Conservation (phyloP, 805 yeast genomes). For the Metschnikowia dekortorum region DNA sequence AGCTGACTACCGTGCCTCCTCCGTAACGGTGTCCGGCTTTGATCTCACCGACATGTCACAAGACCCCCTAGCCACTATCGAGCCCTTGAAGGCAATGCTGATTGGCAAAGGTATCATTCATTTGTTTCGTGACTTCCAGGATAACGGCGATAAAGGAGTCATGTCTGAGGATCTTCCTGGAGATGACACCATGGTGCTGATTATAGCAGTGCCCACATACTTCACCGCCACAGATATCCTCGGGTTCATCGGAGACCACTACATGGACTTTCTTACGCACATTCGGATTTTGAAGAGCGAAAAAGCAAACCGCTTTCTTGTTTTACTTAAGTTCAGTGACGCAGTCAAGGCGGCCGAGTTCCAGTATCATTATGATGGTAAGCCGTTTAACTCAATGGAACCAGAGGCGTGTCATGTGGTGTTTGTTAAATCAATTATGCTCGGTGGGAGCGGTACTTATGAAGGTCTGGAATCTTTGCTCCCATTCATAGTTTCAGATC, state of each 20-base stretch:
- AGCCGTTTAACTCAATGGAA: slow-evolving; percentile 78
- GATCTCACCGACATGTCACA: slow-evolving; percentile 9
- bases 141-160: slow-evolving; percentile 3
- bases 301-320: slow-evolving; percentile 67
- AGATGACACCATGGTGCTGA: slow-evolving; percentile 67
- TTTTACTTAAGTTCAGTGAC: slow-evolving; percentile 66
- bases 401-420: slow-evolving; percentile 81
- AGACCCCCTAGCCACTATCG: slow-evolving; percentile 16
- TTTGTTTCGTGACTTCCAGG: slow-evolving; percentile 50
- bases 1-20: slow-evolving; percentile 32
- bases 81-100: slow-evolving; percentile 56
- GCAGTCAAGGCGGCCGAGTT: slow-evolving; percentile 56
- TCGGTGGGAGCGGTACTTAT: slow-evolving; percentile 22
- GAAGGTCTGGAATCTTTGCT: slow-evolving; percentile 29
- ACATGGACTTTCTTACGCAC: slow-evolving; percentile 56
- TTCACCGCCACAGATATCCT: slow-evolving; percentile 79
- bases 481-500: slow-evolving; percentile 70
- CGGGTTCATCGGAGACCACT: slow-evolving; percentile 70
- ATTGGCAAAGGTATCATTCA: slow-evolving; percentile 74
- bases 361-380: slow-evolving; percentile 64
- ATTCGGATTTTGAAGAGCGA: slow-evolving; percentile 67
- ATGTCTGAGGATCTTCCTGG: slow-evolving; percentile 24
- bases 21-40: slow-evolving; percentile 20
- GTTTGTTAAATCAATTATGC: slow-evolving; percentile 55
- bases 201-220: slow-evolving; percentile 83